phyloP scores from a whole-genome alignment of 2,329 filamentous ascomycete genomes.

The Sporothrix brunneoviolacea region DNA sequence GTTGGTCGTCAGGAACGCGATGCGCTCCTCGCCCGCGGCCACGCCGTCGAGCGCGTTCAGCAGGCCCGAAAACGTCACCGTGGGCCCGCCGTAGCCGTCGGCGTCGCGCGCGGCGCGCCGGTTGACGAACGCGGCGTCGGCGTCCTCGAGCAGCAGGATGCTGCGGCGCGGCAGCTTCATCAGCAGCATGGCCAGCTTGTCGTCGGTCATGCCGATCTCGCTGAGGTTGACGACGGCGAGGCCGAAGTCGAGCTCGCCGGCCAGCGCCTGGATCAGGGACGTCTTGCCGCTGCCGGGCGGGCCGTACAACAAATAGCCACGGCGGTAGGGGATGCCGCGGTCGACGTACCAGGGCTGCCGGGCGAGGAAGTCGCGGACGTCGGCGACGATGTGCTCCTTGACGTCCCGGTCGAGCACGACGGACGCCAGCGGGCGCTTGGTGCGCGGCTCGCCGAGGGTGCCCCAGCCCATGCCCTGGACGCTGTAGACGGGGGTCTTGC shows the following conservation, averaged over 20 bases:
- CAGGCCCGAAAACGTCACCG: conserved; percentile 88
- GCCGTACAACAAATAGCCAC: conserved; percentile 83
- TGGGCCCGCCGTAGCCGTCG: conserved; percentile 80
- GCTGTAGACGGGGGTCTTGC: conserved; percentile 88
- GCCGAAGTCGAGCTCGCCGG: conserved; percentile 85
- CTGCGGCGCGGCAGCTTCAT: conserved; percentile 79
- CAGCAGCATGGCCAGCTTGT: conserved; percentile 77
- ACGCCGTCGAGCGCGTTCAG: conserved; percentile 83
- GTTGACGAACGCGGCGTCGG: conserved; percentile 84
- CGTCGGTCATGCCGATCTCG: conserved; percentile 83
- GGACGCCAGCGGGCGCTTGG: conserved; percentile 80
- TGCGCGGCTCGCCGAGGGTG: conserved; percentile 73
- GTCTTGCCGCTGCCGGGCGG: conserved; percentile 90
- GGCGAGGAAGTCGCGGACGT: conserved; percentile 74
- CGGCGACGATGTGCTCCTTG: conserved; percentile 70
- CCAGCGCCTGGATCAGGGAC: conserved; percentile 91
- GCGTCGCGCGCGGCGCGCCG: conserved; percentile 67
- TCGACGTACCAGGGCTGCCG: conserved; percentile 86
- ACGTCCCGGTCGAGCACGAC: conserved; percentile 81
- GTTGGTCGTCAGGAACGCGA: conserved; percentile 92
- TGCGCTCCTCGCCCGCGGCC: conserved; percentile 88
- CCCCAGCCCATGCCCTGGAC: conserved; percentile 80
- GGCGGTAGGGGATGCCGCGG: conserved; percentile 85
- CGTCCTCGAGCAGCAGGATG: conserved; percentile 79
- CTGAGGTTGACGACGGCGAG: conserved; percentile 90